Evolutionary conservation across 2,329 filamentous ascomycete genomes (phyloP), one percentile per base, ranked within the genome.

Genomic region (Exophiala lecanii-corni): DNA sequence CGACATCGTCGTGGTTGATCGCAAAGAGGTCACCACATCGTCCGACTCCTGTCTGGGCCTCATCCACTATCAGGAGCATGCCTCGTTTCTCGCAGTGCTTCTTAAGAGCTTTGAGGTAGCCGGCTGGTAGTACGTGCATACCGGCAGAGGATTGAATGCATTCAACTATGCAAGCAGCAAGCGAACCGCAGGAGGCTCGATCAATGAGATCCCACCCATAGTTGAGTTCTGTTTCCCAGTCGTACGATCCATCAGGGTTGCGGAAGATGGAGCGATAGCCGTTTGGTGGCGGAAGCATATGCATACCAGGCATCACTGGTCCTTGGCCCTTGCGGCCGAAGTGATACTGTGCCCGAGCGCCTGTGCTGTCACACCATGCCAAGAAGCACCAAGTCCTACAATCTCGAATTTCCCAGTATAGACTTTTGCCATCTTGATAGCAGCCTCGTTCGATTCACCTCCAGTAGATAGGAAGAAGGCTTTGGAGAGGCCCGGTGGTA

Each of bases 401-500:
- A 84, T 72, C 57, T 83, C 78, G 53, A 78, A 83, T 39, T 79
- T 82, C 1, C 78, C 77, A 0, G 79, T 84, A 54, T 73, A 80
- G 7, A 69, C 62, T 53, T 84, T 84, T 3, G 80, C 79, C 51
- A 84, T 69, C 43, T 78, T 76, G 44, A 84, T 79, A 2, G 80
- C 80, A 2, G 77, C 78, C 51, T 84, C 79, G 47, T 71, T 77
- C 33, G 66, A 71, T 56, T 81, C 76, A 2, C 68, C 70, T 1
- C 77, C 77, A 0, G 77, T 81, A 38, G 66, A 75, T 7, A 79
- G 64, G 49, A 81, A 81, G 55, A 79, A 73, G 1, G 76, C 69
- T 47, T 75, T 74, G 46, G 76, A 71, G 0, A 81, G 62, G 0
- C 64, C 69, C 0, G 58, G 53, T 0, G 76, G 76, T 2, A 78